Conservation (phyloP, 2,329 filamentous ascomycete species). For the Colletotrichum sublineola region DNA sequence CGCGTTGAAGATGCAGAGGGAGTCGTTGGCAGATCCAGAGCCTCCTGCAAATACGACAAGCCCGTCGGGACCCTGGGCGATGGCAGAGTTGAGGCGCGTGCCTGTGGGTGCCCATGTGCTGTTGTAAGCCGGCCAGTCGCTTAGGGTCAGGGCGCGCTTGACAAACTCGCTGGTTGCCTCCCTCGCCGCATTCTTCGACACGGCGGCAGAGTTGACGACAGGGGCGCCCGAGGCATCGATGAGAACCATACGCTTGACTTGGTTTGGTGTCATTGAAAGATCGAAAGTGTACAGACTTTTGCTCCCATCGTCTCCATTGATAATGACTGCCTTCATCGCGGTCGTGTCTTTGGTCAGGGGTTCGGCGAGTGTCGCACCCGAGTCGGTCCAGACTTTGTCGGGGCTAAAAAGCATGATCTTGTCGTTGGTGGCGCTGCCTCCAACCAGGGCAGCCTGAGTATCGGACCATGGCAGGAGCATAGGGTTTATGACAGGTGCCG, state of each 20-base stretch:
- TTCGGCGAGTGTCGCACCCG: conserved; percentile 72
- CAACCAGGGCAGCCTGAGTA: conserved; percentile 79
- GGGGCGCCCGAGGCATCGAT: conserved; percentile 70
- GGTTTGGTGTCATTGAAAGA: conserved; percentile 79
- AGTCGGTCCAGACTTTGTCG: conserved; percentile 73
- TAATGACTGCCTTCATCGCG: conserved; percentile 71
- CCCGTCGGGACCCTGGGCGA: conserved; percentile 76
- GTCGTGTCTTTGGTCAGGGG: conserved; percentile 71
- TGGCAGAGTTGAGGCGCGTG: conserved; percentile 76
- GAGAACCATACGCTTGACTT: conserved; percentile 78
- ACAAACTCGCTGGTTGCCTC: conserved; percentile 3
- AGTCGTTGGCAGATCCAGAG: conserved; percentile 78
- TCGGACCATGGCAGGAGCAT: conserved; percentile 82
- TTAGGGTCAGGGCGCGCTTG: conserved; percentile 66
- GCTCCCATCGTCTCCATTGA: conserved; percentile 81
- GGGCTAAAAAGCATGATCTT: conserved; percentile 80
- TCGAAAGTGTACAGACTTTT: conserved; percentile 86
- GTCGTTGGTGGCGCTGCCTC: conserved; percentile 75
- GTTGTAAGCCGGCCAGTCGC: conserved; percentile 85
- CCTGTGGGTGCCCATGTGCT: conserved; percentile 75
- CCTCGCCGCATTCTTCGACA: conserved; percentile 46
- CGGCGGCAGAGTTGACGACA: conserved; percentile 60
- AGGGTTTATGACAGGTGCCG: conserved; percentile 75
- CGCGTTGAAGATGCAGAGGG: conserved; percentile 83
- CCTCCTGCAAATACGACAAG: conserved; percentile 72